Evolutionary conservation across 148 eudicot species (phyloP).

Genomic region (Vaccinium corymbosum): DNA sequence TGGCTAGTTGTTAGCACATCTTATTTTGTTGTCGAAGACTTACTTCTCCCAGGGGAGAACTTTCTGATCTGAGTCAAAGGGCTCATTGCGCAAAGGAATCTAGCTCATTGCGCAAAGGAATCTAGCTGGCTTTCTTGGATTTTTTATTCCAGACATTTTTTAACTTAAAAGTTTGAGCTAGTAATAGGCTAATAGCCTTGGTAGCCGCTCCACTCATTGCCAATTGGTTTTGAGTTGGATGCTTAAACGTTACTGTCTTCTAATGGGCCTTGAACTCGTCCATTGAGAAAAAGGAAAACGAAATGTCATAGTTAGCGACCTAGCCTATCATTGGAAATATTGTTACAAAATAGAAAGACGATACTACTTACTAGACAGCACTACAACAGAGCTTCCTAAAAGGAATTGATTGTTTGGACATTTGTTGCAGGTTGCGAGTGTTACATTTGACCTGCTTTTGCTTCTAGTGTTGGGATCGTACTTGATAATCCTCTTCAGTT

Average conservation of each 20-base stretch:
- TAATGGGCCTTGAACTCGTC: background rate
- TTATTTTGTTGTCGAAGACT: background rate
- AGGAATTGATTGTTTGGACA: slow-evolving; percentile 11
- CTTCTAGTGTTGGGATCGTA: slow-evolving; percentile 90
- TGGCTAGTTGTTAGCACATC: background rate
- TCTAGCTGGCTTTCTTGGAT: background rate
- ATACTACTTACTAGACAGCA: background rate
- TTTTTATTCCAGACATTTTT: background rate
- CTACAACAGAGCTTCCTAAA: background rate
- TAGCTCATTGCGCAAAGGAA: background rate
- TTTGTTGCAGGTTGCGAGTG: slow-evolving; percentile 83
- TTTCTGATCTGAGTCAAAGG: background rate
- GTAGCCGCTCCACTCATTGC: no score
- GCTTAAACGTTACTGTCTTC: background rate
- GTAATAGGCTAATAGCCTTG: no score
- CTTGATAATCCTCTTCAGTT: slow-evolving; percentile 83
- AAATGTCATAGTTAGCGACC: background rate
- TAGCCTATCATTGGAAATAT: background rate
- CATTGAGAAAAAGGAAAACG: background rate
- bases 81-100: background rate
- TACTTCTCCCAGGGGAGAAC: background rate
- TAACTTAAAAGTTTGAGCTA: background rate
- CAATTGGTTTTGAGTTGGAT: no score
- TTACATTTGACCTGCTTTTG: slow-evolving; percentile 88
- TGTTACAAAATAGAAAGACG: background rate